Evolutionary conservation across 2,329 filamentous ascomycete species (phyloP).

Genomic region (Pezicula radicicola): DNA sequence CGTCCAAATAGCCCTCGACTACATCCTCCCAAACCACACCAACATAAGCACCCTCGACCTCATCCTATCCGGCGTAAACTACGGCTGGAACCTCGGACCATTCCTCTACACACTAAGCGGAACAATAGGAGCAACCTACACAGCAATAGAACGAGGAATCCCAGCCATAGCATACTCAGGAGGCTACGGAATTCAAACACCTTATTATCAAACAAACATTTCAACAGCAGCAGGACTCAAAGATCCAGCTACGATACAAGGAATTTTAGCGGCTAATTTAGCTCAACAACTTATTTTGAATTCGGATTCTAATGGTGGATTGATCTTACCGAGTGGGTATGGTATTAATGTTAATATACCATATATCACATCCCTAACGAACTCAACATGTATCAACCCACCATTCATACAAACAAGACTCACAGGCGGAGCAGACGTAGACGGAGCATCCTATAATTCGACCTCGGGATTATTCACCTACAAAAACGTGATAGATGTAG

Average conservation of each 20-base stretch:
- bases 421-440: constrained; percentile 43
- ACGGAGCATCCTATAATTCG: constrained; percentile 40
- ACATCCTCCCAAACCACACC: constrained; percentile 47
- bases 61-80: constrained; percentile 53
- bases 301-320: constrained; percentile 19
- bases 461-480: constrained; percentile 39
- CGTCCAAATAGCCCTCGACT: constrained; percentile 54
- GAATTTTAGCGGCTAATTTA: constrained; percentile 38
- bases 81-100: constrained; percentile 49
- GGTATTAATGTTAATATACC: constrained; percentile 48
- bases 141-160: constrained; percentile 44
- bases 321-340: constrained; percentile 43
- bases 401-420: constrained; percentile 44
- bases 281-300: constrained; percentile 41
- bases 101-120: constrained; percentile 52
- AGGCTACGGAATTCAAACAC: constrained; percentile 36
- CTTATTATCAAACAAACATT: constrained; percentile 40
- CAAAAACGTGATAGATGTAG: constrained; percentile 34
- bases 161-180: constrained; percentile 48
- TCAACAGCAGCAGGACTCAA: constrained; percentile 28
- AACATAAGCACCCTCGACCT: constrained; percentile 49
- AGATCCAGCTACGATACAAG: constrained; percentile 40
- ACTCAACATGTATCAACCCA: constrained; percentile 35
- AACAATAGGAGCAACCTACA: constrained; percentile 47
- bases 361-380: constrained; percentile 31